Conservation (phyloP, 768 basidiomycete genomes). For the Macrocybe gigantea region DNA sequence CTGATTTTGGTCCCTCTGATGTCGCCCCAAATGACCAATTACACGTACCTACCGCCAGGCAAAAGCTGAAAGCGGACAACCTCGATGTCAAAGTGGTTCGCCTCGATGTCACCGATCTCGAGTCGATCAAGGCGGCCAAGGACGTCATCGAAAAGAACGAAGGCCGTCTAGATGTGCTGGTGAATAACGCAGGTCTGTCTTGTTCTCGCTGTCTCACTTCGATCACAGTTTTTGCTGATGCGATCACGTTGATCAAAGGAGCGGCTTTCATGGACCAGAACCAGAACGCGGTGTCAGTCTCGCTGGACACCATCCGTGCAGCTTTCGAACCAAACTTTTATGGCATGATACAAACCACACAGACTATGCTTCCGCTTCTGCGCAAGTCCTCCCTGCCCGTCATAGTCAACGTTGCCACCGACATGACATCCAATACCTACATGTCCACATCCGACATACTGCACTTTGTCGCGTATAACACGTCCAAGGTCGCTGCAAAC, state of each 20-base stretch:
- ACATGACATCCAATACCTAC: constrained; percentile 38
- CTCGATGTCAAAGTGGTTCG: constrained; percentile 25
- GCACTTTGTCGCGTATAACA: constrained; percentile 50
- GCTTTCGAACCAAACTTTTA: constrained; percentile 38
- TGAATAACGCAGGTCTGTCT: constrained; percentile 37
- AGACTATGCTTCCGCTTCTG: constrained; percentile 35
- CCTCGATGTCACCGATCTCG: constrained; percentile 32
- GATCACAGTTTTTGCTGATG: background rate
- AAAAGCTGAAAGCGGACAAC: constrained; percentile 12
- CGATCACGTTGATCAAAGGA: constrained; percentile 12
- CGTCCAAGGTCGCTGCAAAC: constrained; percentile 66
- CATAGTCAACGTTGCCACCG: constrained; percentile 35
- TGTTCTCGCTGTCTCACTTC: background rate
- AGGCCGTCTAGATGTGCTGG: constrained; percentile 37
- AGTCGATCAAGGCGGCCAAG: constrained; percentile 28
- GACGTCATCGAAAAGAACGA: constrained; percentile 29
- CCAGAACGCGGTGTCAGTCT: constrained; percentile 29
- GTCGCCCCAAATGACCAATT: no score
- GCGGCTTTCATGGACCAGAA: constrained; percentile 19
- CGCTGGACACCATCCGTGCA: constrained; percentile 25
- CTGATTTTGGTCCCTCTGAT: background rate
- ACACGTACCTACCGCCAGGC: constrained; percentile 3
- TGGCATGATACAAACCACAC: constrained; percentile 36
- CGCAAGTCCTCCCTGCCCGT: constrained; percentile 26
- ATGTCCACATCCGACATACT: constrained; percentile 25